Evolutionary conservation across 305 asterid genomes (phyloP).

Genomic region (Galium porrigens): DNA sequence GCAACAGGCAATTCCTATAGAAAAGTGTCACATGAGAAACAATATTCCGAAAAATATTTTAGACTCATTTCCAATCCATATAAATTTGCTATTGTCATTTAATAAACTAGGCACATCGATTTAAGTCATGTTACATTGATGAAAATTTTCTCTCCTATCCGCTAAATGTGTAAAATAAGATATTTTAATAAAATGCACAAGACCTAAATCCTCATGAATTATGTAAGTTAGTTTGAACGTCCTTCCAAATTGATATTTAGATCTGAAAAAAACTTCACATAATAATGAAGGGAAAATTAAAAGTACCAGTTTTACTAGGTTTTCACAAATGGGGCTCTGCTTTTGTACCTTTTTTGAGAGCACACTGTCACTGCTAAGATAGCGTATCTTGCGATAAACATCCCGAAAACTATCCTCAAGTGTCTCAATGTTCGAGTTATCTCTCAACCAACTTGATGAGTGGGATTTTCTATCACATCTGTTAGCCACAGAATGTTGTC

Average conservation of each 20-base stretch:
- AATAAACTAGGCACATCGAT: not conserved
- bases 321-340: not conserved
- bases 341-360: slow-evolving; percentile 50
- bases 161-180: not conserved
- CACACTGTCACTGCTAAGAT: slow-evolving; percentile 33
- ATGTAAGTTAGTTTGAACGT: not conserved
- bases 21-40: slow-evolving; percentile 13
- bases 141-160: not conserved
- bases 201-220: not conserved
- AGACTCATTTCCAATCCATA: not conserved
- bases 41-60: not conserved
- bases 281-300: not conserved
- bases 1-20: slow-evolving; percentile 79
- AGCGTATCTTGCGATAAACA: slow-evolving; percentile 32
- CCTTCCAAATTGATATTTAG: not conserved
- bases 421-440: slow-evolving; percentile 32
- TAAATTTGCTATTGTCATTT: not conserved
- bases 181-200: not conserved
- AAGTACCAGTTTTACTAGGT: not conserved
- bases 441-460: slow-evolving; percentile 16
- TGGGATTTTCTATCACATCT: slow-evolving; percentile 17
- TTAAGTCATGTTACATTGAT: not conserved
- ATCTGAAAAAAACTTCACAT: too few species aligned
- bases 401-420: slow-evolving; percentile 46
- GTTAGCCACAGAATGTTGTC: slow-evolving; percentile 22